phyloP scores from a whole-genome alignment of 768 basidiomycete species.

The Paxillus ammoniavirescens region DNA sequence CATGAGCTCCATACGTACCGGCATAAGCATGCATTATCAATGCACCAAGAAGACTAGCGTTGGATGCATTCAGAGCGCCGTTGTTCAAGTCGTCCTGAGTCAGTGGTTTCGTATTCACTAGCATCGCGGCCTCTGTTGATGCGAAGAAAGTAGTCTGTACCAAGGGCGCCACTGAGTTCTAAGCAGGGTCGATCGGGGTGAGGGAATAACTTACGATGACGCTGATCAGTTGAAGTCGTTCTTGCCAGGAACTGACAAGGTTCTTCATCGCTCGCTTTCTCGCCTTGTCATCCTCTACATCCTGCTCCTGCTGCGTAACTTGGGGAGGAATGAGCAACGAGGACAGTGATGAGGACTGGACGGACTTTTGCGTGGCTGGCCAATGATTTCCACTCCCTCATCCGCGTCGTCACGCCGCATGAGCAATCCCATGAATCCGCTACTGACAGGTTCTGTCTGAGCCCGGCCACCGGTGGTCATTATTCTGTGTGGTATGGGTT shows the following conservation, averaged over 20 bases:
- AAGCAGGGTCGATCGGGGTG: background rate
- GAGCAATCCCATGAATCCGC: conserved; percentile 23
- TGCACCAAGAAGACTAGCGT: conserved; percentile 50
- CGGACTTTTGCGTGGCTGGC: conserved; percentile 18
- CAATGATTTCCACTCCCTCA: conserved; percentile 10
- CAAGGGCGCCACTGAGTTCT: background rate
- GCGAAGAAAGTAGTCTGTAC: conserved; percentile 62
- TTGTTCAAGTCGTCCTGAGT: conserved; percentile 6
- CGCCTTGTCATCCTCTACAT: conserved; percentile 45
- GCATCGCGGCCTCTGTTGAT: conserved; percentile 52
- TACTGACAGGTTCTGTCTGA: conserved; percentile 14
- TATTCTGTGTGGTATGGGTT: conserved; percentile 6
- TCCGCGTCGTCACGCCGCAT: conserved; percentile 12
- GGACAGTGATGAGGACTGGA: background rate
- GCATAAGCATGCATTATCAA: conserved; percentile 54
- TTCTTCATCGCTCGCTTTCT: conserved; percentile 46
- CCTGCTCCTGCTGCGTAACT: conserved; percentile 51
- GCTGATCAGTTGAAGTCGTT: conserved; percentile 57
- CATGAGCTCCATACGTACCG: conserved; percentile 31
- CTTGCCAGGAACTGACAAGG: conserved; percentile 61
- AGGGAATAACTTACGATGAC: conserved; percentile 45
- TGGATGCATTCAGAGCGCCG: conserved; percentile 33
- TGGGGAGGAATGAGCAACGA: background rate
- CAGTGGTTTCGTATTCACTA: conserved; percentile 41
- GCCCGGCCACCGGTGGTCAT: conserved; percentile 11